Base-by-base conservation (phyloP, 345 rosid genomes). In the Eucalyptus leucophloia region DNA sequence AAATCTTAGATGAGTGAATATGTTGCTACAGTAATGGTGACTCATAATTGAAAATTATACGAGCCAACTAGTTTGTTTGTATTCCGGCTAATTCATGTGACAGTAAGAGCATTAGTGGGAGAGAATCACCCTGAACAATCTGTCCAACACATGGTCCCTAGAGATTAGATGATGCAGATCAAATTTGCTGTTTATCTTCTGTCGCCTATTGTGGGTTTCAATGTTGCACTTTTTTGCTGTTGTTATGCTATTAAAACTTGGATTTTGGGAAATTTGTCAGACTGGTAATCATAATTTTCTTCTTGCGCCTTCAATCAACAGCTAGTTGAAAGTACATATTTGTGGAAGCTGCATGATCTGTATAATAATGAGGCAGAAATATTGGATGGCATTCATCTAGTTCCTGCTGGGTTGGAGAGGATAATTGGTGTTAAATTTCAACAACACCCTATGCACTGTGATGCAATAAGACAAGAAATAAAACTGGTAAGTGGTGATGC, bases 401-500 rank as follows among this genome's bases (percentile, higher is more conserved):
- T 92, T 88, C 99, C 97, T 85, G 67, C 94, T 88, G 96, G 96
- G 81, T 88, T 90, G 87, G 95, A 95, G 87, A 87, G 92, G 77
- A 91, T 95, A 32, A 85, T 96, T 90, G 88, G 92, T 51, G 93
- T 94, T 90, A 93, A 96, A 89, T 86, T 92, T 28, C 96, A 94
- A 87, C 99, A 96, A 89, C 91, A 95, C 93, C 93, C 96, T 87
- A 93, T 97, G 98, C 97, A 97, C 81, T 95, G 95, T 69, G 96
- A 98, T 96, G 95, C 97, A 87, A 88, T 97, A 58, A 91, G 92
- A 80, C 91, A 92, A 86, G 98, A 97, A 87, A 93, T 97, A 88
- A 98, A 94, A 89, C 94, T 92, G 97, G 98, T 98, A 95, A 89
- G 93, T 93, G 98, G 98, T 98, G 95, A 91, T 89, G 34, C 72